These are phyloP conservation scores for Erythrophleum ivorense DNA, from an alignment of 331 rosid species.

Conservation along the genomic window DNA sequence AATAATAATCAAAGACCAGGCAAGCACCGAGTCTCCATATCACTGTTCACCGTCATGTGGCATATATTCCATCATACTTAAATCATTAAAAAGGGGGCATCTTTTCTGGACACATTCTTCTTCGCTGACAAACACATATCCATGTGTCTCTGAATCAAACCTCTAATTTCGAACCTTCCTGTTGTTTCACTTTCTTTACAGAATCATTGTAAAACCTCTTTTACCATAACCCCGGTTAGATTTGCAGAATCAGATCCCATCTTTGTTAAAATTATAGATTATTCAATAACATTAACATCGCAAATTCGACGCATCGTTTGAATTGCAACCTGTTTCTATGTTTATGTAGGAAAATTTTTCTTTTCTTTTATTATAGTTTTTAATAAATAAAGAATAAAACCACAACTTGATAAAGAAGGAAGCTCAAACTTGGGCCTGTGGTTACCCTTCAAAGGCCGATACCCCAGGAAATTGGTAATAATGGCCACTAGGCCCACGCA, in stretches of 20 bases:
- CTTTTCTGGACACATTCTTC: slow-evolving; percentile 21
- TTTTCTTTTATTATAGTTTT: too few relatives aligned
- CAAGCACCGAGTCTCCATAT: too few relatives aligned
- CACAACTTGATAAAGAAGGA: too few relatives aligned
- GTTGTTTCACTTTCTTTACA: not conserved
- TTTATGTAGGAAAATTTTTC: too few relatives aligned
- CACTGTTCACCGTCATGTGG: slow-evolving; percentile 11
- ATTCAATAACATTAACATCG: not conserved
- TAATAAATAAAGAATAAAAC: too few relatives aligned
- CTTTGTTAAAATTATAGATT: not conserved
- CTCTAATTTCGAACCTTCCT: slow-evolving; percentile 35
- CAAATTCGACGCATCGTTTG: not conserved
- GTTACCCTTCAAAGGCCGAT: too few relatives aligned
- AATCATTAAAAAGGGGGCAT: slow-evolving; percentile 26
- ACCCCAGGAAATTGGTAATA: too few relatives aligned
- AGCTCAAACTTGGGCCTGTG: too few relatives aligned
- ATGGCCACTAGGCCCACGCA: too few relatives aligned
- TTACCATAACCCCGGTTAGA: slow-evolving; percentile 9
- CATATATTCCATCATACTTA: slow-evolving; percentile 38
- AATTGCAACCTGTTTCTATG: not conserved
- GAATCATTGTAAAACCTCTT: not conserved
- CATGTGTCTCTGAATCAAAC: slow-evolving; percentile 6
- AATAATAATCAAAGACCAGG: not conserved
- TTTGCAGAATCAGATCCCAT: slow-evolving; percentile 32
- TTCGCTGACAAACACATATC: slow-evolving; percentile 31